Evolutionary conservation across 2,329 filamentous ascomycete species (phyloP).

Genomic region (Colletotrichum paranaense): DNA sequence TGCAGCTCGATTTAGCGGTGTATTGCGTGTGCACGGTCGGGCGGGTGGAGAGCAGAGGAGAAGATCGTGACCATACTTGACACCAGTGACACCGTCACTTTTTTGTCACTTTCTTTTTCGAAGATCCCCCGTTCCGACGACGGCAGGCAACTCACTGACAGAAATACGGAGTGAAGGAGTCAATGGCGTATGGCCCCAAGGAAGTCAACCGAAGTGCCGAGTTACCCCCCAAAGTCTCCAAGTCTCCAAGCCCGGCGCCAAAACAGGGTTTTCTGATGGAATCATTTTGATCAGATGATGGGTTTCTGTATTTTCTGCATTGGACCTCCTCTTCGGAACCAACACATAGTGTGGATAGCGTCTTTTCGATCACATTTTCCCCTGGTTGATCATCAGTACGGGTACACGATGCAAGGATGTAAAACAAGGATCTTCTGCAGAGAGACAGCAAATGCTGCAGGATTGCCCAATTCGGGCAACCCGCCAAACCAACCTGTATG

Average conservation of each 20-base stretch:
- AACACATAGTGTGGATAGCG: not conserved
- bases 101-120: conserved; percentile 5
- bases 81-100: not conserved
- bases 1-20: conserved; percentile 16
- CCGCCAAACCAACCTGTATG: not conserved
- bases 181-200: conserved; percentile 6
- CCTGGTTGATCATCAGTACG: conserved; percentile 11
- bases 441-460: not conserved
- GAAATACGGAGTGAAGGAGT: not conserved
- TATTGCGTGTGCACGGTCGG: conserved; percentile 20
- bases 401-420: conserved; percentile 4
- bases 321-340: conserved; percentile 6
- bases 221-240: no score
- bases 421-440: conserved; percentile 19
- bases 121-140: not conserved
- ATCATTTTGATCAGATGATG: conserved; percentile 32
- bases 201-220: conserved; percentile 18
- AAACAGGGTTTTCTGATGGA: conserved; percentile 33
- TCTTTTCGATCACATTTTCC: not conserved
- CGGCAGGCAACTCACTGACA: not conserved
- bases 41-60: not conserved
- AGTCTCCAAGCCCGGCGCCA: not conserved
- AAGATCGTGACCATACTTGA: conserved; percentile 15
- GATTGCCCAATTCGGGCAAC: conserved; percentile 10
- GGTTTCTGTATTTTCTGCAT: conserved; percentile 3